A percentile compares a stretch with the other conserved stretches of the same genome.
These are phyloP conservation scores for Nicotiana obtusifolia DNA, from an alignment of 257 asterid genomes.

Conservation along the genomic window DNA sequence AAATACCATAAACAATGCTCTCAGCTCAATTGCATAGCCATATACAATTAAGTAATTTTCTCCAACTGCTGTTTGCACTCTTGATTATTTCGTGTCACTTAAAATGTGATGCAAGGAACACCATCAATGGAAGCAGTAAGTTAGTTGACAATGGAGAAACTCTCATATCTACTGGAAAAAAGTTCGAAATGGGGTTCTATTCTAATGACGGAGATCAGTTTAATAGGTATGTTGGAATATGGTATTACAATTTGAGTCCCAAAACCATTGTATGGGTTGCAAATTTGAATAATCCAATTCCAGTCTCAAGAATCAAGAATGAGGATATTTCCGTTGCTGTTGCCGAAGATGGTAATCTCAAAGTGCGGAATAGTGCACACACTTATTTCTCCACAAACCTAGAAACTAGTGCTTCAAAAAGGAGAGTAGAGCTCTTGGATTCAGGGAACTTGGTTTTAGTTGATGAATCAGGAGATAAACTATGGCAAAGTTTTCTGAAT, in stretches of 20 bases:
- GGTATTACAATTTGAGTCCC: constrained; percentile 23
- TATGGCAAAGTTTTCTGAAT: constrained; percentile 39
- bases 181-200: constrained; percentile 42
- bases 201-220: background rate
- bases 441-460: constrained; percentile 35
- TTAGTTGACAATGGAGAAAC: constrained; percentile 13
- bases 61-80: background rate
- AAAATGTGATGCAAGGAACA: constrained; percentile 28
- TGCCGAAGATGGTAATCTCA: constrained; percentile 29
- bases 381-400: background rate
- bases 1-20: background rate
- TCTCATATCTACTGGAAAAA: constrained; percentile 31
- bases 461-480: constrained; percentile 1
- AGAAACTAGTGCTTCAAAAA: background rate
- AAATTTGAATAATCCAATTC: constrained; percentile 12
- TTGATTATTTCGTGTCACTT: background rate
- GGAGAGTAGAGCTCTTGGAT: constrained; percentile 32
- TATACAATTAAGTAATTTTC: background rate
- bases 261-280: constrained; percentile 49
- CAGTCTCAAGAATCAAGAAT: background rate
- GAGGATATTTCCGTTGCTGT: constrained; percentile 6
- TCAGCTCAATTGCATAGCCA: background rate
- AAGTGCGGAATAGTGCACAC: background rate
- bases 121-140: constrained; percentile 8
- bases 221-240: constrained; percentile 36